Evolutionary conservation across 805 yeast species (phyloP), one percentile per base, ranked within the genome.

Genomic region (Hanseniaspora valbyensis): DNA sequence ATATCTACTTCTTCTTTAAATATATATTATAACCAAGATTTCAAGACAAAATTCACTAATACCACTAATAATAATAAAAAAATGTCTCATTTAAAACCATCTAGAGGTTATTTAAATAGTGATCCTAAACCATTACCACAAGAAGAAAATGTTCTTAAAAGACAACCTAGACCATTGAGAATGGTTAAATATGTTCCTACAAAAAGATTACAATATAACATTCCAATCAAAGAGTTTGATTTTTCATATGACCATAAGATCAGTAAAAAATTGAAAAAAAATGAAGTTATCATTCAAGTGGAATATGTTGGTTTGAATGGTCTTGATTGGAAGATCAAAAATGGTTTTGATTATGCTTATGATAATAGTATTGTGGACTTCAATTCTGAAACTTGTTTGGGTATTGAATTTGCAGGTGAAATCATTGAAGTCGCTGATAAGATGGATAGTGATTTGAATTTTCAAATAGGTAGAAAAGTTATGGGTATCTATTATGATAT

Each of bases 361-460:
- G 21, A 39, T 5, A 46, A 42, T 19, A 46, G 44, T n/a, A 60
- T 70, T 16, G 62, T 70, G 24, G 75, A 78, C 54, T 63, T 76
- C 48, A 72, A 70, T 50, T 74, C 77, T 37, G 75, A 73, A 52
- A 73, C 77, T 55, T 88, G 89, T 7, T 61, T 81, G 26, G 92
- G 92, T 1, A 74, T 82, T 57, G 89, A 81, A 55, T 83, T 75
- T 61, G 67, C 78, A 22, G 94, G 94, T 21, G 65, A 66, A 4
- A 66, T 83, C 26, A 68, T 69, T 3, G 71, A 72, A 26, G 76
- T 79, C 19, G 90, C 90, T 8, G 59, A 62, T 12, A 66, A 67
- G n/a, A 57, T 68, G 30, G 59, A 58, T 19, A 54, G 57, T 10
- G 55, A 58, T 26, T 14, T 33, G 22, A 40, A 22, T 14, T 80